Evolutionary conservation across 1,139 yeast genomes (phyloP).

Genomic region (Kodamaea alishanica): DNA sequence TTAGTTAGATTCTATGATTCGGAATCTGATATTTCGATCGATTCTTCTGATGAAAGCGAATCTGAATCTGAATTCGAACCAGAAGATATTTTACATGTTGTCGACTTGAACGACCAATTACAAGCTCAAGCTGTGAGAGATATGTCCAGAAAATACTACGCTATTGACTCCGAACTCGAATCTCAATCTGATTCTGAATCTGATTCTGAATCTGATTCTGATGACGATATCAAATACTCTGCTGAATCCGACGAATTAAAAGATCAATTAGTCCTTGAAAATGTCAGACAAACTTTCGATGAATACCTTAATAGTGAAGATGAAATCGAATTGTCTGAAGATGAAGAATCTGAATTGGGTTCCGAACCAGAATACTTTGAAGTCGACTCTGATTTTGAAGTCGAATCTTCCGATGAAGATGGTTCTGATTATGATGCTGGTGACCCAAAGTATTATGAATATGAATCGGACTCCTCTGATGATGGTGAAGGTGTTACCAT

Average conservation of each 20-base stretch:
- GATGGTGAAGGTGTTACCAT: conserved; percentile 45
- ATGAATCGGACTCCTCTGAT: conserved; percentile 22
- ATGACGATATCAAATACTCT: conserved; percentile 25
- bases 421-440: conserved; percentile 19
- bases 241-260: conserved; percentile 32
- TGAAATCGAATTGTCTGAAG: conserved; percentile 21
- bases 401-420: conserved; percentile 21
- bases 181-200: conserved; percentile 11
- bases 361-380: conserved; percentile 35
- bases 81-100: conserved; percentile 31
- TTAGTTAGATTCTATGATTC: conserved; percentile 37
- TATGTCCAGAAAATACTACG: conserved; percentile 10
- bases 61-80: conserved; percentile 23
- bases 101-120: conserved; percentile 36
- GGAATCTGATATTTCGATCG: conserved; percentile 16
- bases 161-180: conserved; percentile 11
- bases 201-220: conserved; percentile 14
- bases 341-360: conserved; percentile 28
- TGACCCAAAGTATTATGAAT: conserved; percentile 25
- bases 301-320: conserved; percentile 34
- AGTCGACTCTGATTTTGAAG: conserved; percentile 24
- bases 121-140: conserved; percentile 31
- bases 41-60: conserved; percentile 13
- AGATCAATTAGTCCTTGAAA: conserved; percentile 38
- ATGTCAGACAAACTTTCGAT: conserved; percentile 38